Conservation (phyloP, 768 basidiomycete species). For the Xerocomellus amylosporus region DNA sequence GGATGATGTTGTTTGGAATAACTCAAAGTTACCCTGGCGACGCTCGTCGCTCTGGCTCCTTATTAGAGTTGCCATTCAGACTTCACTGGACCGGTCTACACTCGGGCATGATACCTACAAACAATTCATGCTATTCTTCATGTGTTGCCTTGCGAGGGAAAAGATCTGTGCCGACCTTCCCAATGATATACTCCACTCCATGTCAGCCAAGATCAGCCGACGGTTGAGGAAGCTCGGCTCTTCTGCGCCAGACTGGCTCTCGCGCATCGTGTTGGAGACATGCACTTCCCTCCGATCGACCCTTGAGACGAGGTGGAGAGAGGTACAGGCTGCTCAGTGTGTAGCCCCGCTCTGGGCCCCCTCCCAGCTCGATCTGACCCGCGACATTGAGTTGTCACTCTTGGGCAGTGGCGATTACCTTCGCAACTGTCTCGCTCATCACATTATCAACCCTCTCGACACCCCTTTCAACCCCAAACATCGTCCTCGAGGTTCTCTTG, state of each 20-base stretch:
- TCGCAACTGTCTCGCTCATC: neutral
- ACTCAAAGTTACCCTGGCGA: constrained; percentile 26
- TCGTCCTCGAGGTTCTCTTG: constrained; percentile 10
- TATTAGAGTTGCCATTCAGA: constrained; percentile 34
- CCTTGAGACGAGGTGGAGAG: constrained; percentile 36
- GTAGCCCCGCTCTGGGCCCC: constrained; percentile 33
- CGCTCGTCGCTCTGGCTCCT: constrained; percentile 38
- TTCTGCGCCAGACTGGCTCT: constrained; percentile 33
- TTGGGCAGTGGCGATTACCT: constrained; percentile 29
- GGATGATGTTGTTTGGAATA: constrained; percentile 7
- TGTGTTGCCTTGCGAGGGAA: constrained; percentile 27
- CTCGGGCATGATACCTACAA: constrained; percentile 39
- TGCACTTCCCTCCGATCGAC: constrained; percentile 25
- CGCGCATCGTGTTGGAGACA: constrained; percentile 35
- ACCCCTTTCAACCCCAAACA: neutral
- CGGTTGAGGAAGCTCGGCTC: constrained; percentile 26
- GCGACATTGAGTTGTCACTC: constrained; percentile 37
- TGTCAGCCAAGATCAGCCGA: constrained; percentile 28
- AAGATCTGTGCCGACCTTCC: constrained; percentile 13
- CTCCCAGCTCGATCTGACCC: constrained; percentile 22
- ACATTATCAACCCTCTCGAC: too few relatives aligned
- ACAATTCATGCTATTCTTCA: constrained; percentile 44
- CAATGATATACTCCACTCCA: constrained; percentile 30
- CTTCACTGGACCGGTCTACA: constrained; percentile 21
- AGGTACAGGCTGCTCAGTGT: constrained; percentile 29